Base-by-base conservation (phyloP, 495 filamentous ascomycete genomes). In the Neohortaea acidophila region DNA sequence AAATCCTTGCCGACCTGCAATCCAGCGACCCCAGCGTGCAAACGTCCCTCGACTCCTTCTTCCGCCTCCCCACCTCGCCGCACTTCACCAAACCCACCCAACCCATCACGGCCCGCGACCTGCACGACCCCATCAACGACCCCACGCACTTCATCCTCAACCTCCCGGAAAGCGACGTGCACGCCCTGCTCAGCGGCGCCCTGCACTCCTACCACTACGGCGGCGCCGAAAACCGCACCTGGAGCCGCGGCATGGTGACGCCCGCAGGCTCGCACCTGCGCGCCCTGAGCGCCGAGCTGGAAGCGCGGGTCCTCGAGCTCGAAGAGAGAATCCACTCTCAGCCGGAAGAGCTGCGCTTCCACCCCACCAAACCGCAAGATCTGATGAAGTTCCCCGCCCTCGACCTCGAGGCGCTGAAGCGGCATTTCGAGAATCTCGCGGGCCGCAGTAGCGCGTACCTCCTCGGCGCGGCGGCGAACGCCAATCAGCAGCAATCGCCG, bases 201-300 rank as follows among this genome's bases (percentile, higher is more conserved):
- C 44, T 58, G 15, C 53, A 63, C 18, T 63, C 70, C 29, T 54
- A 66, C 21, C 41, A 53, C 21, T 52, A 59, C n/a, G 63, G 51
- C 9, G 56, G 54, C 21, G 38, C 49, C 5, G 48, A 56, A 18
- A 45, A 45, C 13, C 51, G 47, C 11, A 32, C 48, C 21, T 51
- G 49, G 38, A 53, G 52, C 21, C 64, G 69, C 19, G 69, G 74
- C 36, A 60, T 89, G 32, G 73, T 89, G 36, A 85, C 81, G 1
- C 82, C 85, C 2, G 75, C 79, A 40, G 84, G 84, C 3, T 73
- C 77, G 39, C 77, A 80, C 38, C 65, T 94, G 20, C 73, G 73
- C 25, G 82, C 84, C 44, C 62, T 97, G 15, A 77, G 69, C 9
- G 52, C 66, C 11, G 77, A 81, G 21, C 81, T 91, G 51, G 84